Percentiles rank a stretch among this genome's conserved stretches.
Conservation (phyloP, 805 yeast genomes). For the Naumovozyma castellii region DNA sequence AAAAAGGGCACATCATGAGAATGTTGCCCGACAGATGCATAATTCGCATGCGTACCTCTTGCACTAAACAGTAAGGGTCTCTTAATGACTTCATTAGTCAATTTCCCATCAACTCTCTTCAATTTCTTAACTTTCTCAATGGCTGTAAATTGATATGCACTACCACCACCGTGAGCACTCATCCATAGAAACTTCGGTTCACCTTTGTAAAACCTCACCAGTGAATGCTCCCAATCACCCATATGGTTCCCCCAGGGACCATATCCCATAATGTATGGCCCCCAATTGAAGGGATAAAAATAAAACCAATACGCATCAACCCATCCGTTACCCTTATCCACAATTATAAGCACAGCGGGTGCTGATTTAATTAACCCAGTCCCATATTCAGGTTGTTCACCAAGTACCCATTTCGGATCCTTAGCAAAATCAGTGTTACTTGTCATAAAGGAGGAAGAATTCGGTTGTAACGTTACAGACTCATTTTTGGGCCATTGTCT, state of each 20-base stretch:
- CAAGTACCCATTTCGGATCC: slow-evolving; percentile 82
- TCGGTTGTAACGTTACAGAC: slow-evolving; percentile 13
- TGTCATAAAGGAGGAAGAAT: slow-evolving; percentile 44
- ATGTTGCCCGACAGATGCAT: slow-evolving; percentile 92
- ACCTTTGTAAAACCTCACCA: slow-evolving; percentile 76
- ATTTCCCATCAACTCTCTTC: slow-evolving; percentile 79
- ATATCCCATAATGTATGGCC: slow-evolving; percentile 94
- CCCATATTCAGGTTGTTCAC: slow-evolving; percentile 59
- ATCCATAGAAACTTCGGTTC: slow-evolving; percentile 82
- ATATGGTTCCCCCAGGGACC: slow-evolving; percentile 97
- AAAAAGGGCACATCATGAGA: slow-evolving; percentile 79
- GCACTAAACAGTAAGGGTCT: slow-evolving; percentile 83
- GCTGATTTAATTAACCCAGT: slow-evolving; percentile 67
- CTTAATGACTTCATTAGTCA: slow-evolving; percentile 47
- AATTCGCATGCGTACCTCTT: slow-evolving; percentile 95
- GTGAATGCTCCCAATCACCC: slow-evolving; percentile 97
- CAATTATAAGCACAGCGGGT: slow-evolving; percentile 72
- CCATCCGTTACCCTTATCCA: slow-evolving; percentile 91
- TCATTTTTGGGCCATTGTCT: slow-evolving; percentile 4
- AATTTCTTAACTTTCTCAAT: slow-evolving; percentile 47
- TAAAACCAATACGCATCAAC: slow-evolving; percentile 95
- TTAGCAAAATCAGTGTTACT: slow-evolving; percentile 59
- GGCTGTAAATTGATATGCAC: slow-evolving; percentile 72
- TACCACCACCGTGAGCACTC: slow-evolving; percentile 98
- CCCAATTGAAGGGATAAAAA: slow-evolving; percentile 86